Percentiles rank a stretch among this genome's conserved stretches.
These are phyloP conservation scores for Sugiyamaella valdiviana DNA, from an alignment of 805 yeast genomes.

Conservation along the genomic window DNA sequence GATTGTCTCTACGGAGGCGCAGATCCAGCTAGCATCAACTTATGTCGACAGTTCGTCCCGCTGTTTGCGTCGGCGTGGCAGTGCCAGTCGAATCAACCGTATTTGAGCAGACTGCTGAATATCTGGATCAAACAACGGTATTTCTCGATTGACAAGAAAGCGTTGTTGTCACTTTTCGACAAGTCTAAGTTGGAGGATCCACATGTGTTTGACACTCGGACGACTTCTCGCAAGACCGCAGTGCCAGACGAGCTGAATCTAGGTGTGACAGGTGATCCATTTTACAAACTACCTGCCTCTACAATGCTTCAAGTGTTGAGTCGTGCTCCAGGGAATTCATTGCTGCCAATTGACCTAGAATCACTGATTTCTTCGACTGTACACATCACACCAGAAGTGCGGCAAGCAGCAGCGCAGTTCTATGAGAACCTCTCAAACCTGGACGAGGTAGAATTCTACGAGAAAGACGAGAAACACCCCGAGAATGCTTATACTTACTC, in stretches of 20 bases:
- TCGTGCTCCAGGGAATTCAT: not conserved
- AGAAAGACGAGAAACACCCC: not conserved
- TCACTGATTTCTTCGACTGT: not conserved
- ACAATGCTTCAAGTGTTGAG: not conserved
- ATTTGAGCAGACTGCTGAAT: not conserved
- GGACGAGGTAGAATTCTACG: conserved; percentile 2
- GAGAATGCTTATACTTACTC: conserved; percentile 7
- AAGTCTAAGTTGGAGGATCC: not conserved
- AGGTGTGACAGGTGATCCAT: too few species aligned
- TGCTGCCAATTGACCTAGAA: not conserved
- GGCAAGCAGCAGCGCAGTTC: not conserved
- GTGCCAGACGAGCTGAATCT: too few species aligned
- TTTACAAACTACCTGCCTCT: not conserved
- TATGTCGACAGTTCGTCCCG: not conserved
- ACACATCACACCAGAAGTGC: not conserved
- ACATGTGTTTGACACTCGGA: too few species aligned
- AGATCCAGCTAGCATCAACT: not conserved
- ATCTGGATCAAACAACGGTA: not conserved
- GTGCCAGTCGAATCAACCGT: not conserved
- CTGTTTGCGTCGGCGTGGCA: not conserved
- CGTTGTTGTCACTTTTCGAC: not conserved
- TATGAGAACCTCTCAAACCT: not conserved
- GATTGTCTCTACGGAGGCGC: conserved; percentile 13
- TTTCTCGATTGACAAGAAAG: not conserved
- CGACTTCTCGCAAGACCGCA: not conserved